Conservation (phyloP, 257 asterid genomes). For the Solanum medicagineum region DNA sequence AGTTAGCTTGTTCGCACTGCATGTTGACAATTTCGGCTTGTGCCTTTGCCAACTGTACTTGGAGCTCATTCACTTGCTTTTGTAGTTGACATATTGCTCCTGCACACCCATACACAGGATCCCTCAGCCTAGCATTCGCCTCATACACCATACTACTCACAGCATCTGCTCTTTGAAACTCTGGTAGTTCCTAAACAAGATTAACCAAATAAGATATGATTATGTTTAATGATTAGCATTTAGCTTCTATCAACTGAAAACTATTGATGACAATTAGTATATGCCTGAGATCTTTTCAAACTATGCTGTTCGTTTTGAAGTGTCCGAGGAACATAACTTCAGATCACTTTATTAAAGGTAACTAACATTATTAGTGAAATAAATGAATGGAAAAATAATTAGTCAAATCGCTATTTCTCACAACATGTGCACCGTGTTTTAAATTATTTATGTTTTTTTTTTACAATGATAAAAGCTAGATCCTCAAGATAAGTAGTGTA, state of each 20-base stretch:
- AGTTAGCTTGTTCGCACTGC: slow-evolving; percentile 54
- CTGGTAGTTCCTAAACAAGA: slow-evolving; percentile 47
- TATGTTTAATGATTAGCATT: not conserved
- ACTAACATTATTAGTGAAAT: not conserved
- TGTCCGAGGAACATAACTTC: not conserved
- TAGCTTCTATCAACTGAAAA: no score
- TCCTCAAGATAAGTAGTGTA: not conserved
- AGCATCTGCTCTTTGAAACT: slow-evolving; percentile 51
- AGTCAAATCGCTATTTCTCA: not conserved
- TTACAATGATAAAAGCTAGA: not conserved
- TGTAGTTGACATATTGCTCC: slow-evolving; percentile 70
- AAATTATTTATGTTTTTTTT: not conserved
- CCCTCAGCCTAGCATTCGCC: slow-evolving; percentile 65
- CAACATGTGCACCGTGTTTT: not conserved
- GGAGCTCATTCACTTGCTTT: slow-evolving; percentile 53
- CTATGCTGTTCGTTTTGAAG: not conserved
- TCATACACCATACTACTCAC: slow-evolving; percentile 87
- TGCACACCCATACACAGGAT: slow-evolving; percentile 74
- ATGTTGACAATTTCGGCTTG: slow-evolving; percentile 52
- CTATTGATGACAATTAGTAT: no score
- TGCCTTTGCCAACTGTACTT: slow-evolving; percentile 56
- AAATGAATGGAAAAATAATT: not conserved
- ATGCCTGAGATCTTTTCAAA: not conserved
- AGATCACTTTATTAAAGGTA: not conserved
- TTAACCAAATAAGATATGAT: not conserved